Evolutionary conservation across 345 rosid species (phyloP).

Genomic region (Combretum micranthum): DNA sequence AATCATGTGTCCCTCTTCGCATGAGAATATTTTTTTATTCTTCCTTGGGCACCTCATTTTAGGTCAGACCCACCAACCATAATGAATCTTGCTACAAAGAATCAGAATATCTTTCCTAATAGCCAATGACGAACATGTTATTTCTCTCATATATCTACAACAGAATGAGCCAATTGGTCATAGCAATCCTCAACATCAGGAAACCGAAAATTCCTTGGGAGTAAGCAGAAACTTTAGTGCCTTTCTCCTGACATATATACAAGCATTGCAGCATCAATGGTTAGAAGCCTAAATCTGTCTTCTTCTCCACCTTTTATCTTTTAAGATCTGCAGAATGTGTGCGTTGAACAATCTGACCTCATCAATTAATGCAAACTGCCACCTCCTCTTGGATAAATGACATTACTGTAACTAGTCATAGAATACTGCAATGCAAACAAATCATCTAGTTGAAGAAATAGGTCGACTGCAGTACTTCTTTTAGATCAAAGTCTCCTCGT

Average conservation of each 20-base stretch:
- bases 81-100: not conserved
- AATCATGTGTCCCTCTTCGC: no score
- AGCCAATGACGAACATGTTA: not conserved
- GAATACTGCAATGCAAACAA: slow-evolving; percentile 4
- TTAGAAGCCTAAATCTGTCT: not conserved
- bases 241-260: slow-evolving; percentile 5
- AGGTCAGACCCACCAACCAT: no score
- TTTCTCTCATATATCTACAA: not conserved
- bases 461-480: slow-evolving; percentile 63
- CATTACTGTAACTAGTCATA: no score
- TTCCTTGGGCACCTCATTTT: no score
- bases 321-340: not conserved
- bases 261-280: not conserved
- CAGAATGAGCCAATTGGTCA: not conserved
- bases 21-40: no score
- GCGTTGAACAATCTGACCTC: no score
- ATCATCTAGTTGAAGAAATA: slow-evolving; percentile 82
- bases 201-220: no score
- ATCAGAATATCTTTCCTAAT: not conserved
- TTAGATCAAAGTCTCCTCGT: slow-evolving; percentile 90
- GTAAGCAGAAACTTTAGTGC: no score
- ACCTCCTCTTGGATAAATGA: slow-evolving; percentile 1
- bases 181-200: no score
- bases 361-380: not conserved
- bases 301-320: slow-evolving; percentile 5